Conservation (phyloP, 2,329 filamentous ascomycete genomes). For the Didymella pomorum region DNA sequence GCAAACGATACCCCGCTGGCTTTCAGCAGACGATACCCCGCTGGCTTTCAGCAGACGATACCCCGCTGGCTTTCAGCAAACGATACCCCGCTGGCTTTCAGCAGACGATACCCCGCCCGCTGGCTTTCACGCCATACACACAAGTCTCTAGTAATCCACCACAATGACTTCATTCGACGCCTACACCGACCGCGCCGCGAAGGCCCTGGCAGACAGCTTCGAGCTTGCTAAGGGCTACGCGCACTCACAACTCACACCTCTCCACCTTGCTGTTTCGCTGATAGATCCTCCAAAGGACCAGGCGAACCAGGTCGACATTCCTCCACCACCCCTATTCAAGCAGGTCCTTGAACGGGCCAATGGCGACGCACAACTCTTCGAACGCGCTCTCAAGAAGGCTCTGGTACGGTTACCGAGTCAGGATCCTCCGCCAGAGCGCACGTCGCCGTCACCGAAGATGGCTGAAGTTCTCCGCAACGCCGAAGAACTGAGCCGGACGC, state of each 20-base stretch:
- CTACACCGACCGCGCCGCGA: slow-evolving; percentile 92
- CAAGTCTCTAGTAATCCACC: slow-evolving; percentile 31
- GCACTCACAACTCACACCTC: slow-evolving; percentile 87
- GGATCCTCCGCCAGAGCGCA: slow-evolving; percentile 89
- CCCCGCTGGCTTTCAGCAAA: slow-evolving; percentile 19
- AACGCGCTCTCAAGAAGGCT: slow-evolving; percentile 87
- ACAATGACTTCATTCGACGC: slow-evolving; percentile 81
- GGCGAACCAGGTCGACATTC: slow-evolving; percentile 69
- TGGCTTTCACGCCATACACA: slow-evolving; percentile 30
- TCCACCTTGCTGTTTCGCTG: slow-evolving; percentile 87
- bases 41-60: slow-evolving; percentile 20
- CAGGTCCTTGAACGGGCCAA: slow-evolving; percentile 94
- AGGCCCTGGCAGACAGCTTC: slow-evolving; percentile 89
- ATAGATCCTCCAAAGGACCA: slow-evolving; percentile 78
- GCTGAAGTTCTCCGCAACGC: slow-evolving; percentile 83
- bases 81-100: slow-evolving; percentile 19
- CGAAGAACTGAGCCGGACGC: slow-evolving; percentile 91
- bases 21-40: slow-evolving; percentile 21
- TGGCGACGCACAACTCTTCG: slow-evolving; percentile 88
- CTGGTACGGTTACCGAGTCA: slow-evolving; percentile 92
- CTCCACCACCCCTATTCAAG: slow-evolving; percentile 80
- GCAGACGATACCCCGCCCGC: slow-evolving; percentile 15
- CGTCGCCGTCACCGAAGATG: slow-evolving; percentile 83
- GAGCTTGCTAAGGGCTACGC: slow-evolving; percentile 86
- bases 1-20: slow-evolving; percentile 21